Evolutionary conservation across 2,329 filamentous ascomycete species (phyloP).

Genomic region (Fusarium buharicum): DNA sequence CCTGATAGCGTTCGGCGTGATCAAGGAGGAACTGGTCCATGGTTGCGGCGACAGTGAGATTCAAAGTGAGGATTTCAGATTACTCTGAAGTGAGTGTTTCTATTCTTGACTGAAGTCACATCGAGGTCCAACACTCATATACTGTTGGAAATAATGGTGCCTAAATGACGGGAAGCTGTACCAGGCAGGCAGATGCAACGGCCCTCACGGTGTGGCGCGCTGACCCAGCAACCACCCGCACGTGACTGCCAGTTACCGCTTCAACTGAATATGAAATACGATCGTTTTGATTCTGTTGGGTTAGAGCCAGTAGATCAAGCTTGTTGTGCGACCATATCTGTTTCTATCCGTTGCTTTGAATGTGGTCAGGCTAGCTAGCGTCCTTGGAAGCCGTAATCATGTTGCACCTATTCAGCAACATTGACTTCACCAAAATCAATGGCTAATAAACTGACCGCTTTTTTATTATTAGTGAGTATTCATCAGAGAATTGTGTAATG

Average conservation of each 20-base stretch:
- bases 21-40: constrained; percentile 52
- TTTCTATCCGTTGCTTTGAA: no score
- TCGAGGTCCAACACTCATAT: constrained; percentile 5
- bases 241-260: background rate
- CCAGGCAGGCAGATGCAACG: background rate
- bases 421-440: no score
- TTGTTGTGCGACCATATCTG: no score
- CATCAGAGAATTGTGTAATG: no score
- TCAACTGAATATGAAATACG: background rate
- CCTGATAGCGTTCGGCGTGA: constrained; percentile 45
- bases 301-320: background rate
- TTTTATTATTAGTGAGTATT: no score
- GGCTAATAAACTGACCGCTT: no score
- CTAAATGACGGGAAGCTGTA: constrained; percentile 20
- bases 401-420: no score
- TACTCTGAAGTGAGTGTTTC: background rate
- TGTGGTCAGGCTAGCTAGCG: no score
- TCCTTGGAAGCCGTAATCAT: no score
- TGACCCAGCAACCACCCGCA: constrained; percentile 31
- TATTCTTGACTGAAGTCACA: background rate
- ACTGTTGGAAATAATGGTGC: constrained; percentile 22
- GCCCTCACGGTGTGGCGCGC: constrained; percentile 16
- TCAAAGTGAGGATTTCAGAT: background rate
- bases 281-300: no score
- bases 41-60: background rate